These are phyloP conservation scores for Geranium brycei DNA, from an alignment of 345 rosid genomes.

Conservation along the genomic window DNA sequence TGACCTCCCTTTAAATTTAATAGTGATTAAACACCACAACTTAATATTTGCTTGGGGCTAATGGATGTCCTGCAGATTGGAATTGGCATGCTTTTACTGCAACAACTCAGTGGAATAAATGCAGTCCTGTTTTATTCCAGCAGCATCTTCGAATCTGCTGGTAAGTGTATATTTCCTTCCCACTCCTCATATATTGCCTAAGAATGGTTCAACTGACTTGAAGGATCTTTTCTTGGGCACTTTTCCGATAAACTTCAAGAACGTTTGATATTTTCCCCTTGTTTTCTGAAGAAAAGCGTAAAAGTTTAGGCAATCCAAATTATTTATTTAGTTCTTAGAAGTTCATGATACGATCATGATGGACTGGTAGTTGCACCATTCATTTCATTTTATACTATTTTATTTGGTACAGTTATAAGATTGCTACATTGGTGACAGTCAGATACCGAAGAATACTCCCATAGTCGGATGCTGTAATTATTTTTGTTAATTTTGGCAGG, in stretches of 20 bases:
- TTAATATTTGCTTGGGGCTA: background rate
- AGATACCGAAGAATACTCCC: too few species aligned
- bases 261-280: background rate
- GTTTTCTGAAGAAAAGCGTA: too few species aligned
- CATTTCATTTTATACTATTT: too few species aligned
- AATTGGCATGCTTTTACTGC: slow-evolving; percentile 75
- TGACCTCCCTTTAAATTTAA: slow-evolving; percentile 2
- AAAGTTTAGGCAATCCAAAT: too few species aligned
- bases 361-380: too few species aligned
- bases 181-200: background rate
- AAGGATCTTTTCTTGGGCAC: background rate
- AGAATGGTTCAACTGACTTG: background rate
- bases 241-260: background rate
- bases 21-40: slow-evolving; percentile 1
- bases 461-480: background rate
- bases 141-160: slow-evolving; percentile 71
- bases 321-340: too few species aligned
- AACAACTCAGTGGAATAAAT: slow-evolving; percentile 82
- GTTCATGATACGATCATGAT: too few species aligned
- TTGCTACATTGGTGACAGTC: too few species aligned
- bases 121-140: slow-evolving; percentile 86
- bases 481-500: slow-evolving; percentile 31
- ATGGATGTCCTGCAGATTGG: slow-evolving; percentile 47
- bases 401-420: too few species aligned
- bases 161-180: slow-evolving; percentile 25